Percentiles rank a stretch among this genome's conserved stretches.
Evolutionary conservation across 352 stramenopile genomes (phyloP).

Genomic region (Pythium phragmitis): DNA sequence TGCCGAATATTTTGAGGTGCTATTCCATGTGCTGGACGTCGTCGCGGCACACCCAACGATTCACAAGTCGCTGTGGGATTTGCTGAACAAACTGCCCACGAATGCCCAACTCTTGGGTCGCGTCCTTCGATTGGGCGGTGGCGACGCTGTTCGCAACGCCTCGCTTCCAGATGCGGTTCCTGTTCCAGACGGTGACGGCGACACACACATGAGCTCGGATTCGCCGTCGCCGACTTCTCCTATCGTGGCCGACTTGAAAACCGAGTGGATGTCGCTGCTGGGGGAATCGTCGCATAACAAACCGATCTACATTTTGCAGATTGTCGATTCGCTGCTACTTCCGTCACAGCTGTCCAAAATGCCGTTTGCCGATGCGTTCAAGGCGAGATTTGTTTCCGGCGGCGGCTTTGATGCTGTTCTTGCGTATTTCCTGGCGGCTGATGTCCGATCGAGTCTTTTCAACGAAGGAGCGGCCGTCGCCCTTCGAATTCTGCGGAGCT

Average conservation of each 20-base stretch:
- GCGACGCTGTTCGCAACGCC: conserved; percentile 18
- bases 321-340: conserved; percentile 81
- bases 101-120: conserved; percentile 62
- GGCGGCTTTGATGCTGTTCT: conserved; percentile 84
- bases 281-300: conserved; percentile 75
- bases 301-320: conserved; percentile 86
- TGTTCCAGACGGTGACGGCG: conserved; percentile 47
- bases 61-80: conserved; percentile 72
- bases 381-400: conserved; percentile 67
- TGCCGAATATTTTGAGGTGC: conserved; percentile 74
- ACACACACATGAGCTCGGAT: conserved; percentile 16
- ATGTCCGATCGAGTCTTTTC: conserved; percentile 69
- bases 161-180: conserved; percentile 10
- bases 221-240: conserved; percentile 5
- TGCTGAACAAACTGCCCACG: conserved; percentile 84
- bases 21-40: conserved; percentile 81
- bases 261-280: conserved; percentile 66
- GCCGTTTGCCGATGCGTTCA: conserved; percentile 61
- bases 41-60: conserved; percentile 50
- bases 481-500: conserved; percentile 83
- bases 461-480: conserved; percentile 84
- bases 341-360: conserved; percentile 62
- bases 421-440: conserved; percentile 75
- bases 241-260: conserved; percentile 15
- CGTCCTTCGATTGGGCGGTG: conserved; percentile 53